Evolutionary conservation across 129 eudicot species (phyloP).

Genomic region (Ambrosia trifida): DNA sequence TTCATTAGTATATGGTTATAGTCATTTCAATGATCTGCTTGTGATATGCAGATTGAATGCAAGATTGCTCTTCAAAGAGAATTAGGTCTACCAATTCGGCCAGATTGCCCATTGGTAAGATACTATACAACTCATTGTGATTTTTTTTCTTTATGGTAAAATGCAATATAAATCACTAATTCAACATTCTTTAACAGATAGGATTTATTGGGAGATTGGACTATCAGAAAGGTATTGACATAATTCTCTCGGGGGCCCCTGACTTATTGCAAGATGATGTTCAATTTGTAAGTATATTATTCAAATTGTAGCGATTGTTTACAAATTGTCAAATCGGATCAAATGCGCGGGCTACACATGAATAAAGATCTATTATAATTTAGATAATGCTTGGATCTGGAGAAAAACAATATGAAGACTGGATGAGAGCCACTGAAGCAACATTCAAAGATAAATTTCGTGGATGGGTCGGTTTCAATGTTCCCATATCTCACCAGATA

Average conservation of each 20-base stretch:
- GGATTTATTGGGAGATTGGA: conserved; percentile 95
- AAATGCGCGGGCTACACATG: not conserved
- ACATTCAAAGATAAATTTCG: conserved; percentile 56
- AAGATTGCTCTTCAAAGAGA: conserved; percentile 79
- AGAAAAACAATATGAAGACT: conserved; percentile 83
- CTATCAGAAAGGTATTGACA: conserved; percentile 93
- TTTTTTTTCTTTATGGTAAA: not conserved
- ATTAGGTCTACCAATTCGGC: conserved; percentile 77
- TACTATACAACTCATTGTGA: not conserved
- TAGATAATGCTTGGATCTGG: conserved; percentile 99
- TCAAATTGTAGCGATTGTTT: not conserved
- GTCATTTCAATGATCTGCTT: conserved; percentile 15
- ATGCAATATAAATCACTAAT: not conserved
- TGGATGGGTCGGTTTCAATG: conserved; percentile 95
- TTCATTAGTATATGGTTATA: not conserved
- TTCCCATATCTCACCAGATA: conserved; percentile 83
- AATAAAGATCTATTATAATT: conserved; percentile 19
- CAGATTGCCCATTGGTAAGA: conserved; percentile 91
- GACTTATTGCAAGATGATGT: conserved; percentile 79
- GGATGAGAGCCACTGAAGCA: conserved; percentile 83
- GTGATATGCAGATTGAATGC: conserved; percentile 58
- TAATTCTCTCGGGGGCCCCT: conserved; percentile 68
- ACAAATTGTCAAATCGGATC: not conserved
- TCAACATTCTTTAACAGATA: conserved; percentile 42
- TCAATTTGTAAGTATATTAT: conserved; percentile 65